phyloP scores from a whole-genome alignment of 768 basidiomycete species.

The Calocera cornea region DNA sequence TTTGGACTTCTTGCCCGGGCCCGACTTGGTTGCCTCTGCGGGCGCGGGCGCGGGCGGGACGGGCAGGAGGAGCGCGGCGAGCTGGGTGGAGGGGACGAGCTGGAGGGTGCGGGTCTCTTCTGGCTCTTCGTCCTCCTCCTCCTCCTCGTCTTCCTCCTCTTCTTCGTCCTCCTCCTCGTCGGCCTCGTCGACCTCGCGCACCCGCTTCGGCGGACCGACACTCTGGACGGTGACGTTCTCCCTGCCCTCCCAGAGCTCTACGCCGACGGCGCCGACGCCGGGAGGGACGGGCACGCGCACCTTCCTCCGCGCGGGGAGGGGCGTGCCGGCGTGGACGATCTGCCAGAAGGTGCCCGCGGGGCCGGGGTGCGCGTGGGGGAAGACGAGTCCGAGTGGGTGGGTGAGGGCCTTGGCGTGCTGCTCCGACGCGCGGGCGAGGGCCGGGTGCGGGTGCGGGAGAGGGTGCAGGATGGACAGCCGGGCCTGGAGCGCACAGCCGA shows the following conservation, averaged over 20 bases:
- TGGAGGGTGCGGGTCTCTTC: slow-evolving; percentile 18
- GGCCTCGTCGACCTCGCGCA: slow-evolving; percentile 35
- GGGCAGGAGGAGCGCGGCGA: slow-evolving; percentile 16
- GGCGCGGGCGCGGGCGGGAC: slow-evolving; percentile 9
- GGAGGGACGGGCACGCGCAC: slow-evolving; percentile 46
- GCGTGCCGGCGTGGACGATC: slow-evolving; percentile 55
- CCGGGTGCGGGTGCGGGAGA: too few relatives aligned
- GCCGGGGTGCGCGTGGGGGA: too few relatives aligned
- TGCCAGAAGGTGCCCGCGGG: slow-evolving; percentile 41
- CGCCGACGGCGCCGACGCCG: slow-evolving; percentile 31
- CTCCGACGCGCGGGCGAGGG: slow-evolving; percentile 37
- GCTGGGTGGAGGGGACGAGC: slow-evolving; percentile 11
- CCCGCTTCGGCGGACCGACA: slow-evolving; percentile 34
- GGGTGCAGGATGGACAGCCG: slow-evolving; percentile 41
- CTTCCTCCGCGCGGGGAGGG: slow-evolving; percentile 50
- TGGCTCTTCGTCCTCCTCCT: slow-evolving; percentile 42
- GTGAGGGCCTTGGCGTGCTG: slow-evolving; percentile 40
- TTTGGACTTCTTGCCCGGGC: slow-evolving; percentile 26
- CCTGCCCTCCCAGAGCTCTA: slow-evolving; percentile 67
- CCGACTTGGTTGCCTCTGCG: slow-evolving; percentile 29
- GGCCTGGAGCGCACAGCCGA: slow-evolving; percentile 67
- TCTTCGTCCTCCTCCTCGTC: slow-evolving; percentile 33
- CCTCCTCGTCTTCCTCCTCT: slow-evolving; percentile 33
- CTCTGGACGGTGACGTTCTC: slow-evolving; percentile 55
- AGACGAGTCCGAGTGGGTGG: slow-evolving; percentile 49